These are phyloP conservation scores for Lyophyllum decastes DNA, from an alignment of 768 basidiomycete species.

Conservation along the genomic window DNA sequence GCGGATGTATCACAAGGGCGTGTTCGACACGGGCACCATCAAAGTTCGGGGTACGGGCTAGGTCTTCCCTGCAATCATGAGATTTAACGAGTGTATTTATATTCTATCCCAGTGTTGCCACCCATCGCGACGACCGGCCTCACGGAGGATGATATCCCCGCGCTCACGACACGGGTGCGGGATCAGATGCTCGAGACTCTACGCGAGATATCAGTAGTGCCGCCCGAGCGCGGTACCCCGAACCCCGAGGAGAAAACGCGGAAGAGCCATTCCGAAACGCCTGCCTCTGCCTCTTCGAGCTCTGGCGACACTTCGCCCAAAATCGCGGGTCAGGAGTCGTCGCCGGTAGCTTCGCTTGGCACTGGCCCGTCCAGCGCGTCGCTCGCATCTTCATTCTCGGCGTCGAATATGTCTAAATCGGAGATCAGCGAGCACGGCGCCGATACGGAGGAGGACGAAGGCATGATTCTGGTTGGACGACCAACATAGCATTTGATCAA, in stretches of 20 bases:
- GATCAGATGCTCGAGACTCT: conserved; percentile 80
- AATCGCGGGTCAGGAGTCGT: not conserved
- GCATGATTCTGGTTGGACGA: conserved; percentile 75
- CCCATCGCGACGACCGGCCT: conserved; percentile 79
- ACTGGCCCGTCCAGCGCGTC: conserved; percentile 33
- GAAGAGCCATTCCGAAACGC: conserved; percentile 7
- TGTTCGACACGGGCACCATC: conserved; percentile 75
- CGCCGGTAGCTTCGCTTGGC: not conserved
- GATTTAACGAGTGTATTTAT: not conserved
- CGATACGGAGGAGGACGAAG: conserved; percentile 85
- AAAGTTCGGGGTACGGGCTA: conserved; percentile 73
- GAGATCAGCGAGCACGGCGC: conserved; percentile 62
- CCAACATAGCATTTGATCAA: conserved; percentile 33
- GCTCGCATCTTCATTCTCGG: conserved; percentile 32
- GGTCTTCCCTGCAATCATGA: not conserved
- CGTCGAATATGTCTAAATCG: conserved; percentile 35
- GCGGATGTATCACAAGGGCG: conserved; percentile 75
- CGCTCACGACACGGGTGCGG: conserved; percentile 66
- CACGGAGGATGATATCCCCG: conserved; percentile 66
- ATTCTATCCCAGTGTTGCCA: conserved; percentile 74
- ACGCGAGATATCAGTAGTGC: conserved; percentile 69
- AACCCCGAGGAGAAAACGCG: conserved; percentile 9
- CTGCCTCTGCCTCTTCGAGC: not conserved
- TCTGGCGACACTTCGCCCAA: not conserved
- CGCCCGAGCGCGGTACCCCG: conserved; percentile 20